A percentile compares a stretch with the other conserved stretches of the same genome.
Conservation (phyloP, 495 filamentous ascomycete genomes). For the Cenococcum geophilum region DNA sequence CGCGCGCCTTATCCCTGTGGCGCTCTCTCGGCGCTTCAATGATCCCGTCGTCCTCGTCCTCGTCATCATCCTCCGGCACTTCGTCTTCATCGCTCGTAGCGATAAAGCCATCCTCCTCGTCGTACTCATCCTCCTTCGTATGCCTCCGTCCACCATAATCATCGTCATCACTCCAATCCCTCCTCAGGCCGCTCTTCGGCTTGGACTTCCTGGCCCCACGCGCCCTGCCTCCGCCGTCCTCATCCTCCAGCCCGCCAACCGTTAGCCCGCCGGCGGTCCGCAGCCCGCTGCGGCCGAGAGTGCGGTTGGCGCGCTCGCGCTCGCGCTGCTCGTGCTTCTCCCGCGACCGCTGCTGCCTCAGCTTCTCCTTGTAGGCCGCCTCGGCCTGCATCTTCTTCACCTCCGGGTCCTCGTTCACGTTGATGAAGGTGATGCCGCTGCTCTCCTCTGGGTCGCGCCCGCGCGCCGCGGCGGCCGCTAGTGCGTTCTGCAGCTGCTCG, state of each 20-base stretch:
- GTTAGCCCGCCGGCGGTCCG: conserved; percentile 52
- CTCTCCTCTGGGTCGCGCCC: conserved; percentile 55
- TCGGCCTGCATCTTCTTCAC: conserved; percentile 70
- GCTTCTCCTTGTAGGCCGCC: conserved; percentile 33
- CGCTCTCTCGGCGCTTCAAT: conserved; percentile 35
- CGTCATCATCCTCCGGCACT: conserved; percentile 54
- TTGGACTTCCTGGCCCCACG: conserved; percentile 36
- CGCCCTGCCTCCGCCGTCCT: conserved; percentile 56
- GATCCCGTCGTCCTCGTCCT: conserved; percentile 41
- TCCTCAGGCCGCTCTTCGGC: conserved; percentile 28
- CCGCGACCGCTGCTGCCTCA: conserved; percentile 17
- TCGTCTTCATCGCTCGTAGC: conserved; percentile 47
- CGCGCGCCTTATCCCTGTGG: conserved; percentile 13
- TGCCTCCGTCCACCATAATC: conserved; percentile 58
- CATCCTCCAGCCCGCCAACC: conserved; percentile 68
- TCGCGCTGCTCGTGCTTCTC: conserved; percentile 42
- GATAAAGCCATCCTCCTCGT: conserved; percentile 53
- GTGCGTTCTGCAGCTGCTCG: conserved; percentile 60
- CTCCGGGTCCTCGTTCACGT: conserved; percentile 70
- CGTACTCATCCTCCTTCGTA: conserved; percentile 68
- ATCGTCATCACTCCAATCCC: conserved; percentile 40
- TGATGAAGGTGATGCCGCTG: conserved; percentile 48
- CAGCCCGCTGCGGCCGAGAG: conserved; percentile 39
- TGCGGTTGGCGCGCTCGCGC: conserved; percentile 54
- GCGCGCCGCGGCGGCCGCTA: conserved; percentile 54